phyloP scores from a whole-genome alignment of 129 eudicot genomes.

The Deinandra increscens region DNA sequence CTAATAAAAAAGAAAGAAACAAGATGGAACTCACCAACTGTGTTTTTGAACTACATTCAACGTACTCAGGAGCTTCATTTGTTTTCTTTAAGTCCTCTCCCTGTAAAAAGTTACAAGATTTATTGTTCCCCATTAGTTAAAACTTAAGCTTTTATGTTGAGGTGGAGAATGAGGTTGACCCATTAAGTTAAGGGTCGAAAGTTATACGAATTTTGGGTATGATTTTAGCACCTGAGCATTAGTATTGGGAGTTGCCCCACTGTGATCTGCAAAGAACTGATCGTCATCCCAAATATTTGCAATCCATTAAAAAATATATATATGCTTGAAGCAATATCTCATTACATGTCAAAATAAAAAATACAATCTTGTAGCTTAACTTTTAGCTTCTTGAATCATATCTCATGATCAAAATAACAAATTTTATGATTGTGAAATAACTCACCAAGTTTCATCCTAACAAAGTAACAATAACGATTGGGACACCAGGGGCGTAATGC shows the following conservation, averaged over 20 bases:
- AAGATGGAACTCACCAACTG: constrained; percentile 53
- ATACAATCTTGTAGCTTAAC: not conserved
- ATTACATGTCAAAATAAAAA: not conserved
- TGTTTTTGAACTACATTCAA: constrained; percentile 96
- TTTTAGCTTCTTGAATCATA: too few relatives aligned
- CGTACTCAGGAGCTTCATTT: constrained; percentile 86
- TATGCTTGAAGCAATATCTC: not conserved
- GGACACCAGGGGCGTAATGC: constrained; percentile 79
- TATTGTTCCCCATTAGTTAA: not conserved
- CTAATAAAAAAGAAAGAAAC: not conserved
- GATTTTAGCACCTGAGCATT: constrained; percentile 55
- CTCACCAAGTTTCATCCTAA: constrained; percentile 96
- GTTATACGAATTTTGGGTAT: not conserved
- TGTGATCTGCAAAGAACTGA: constrained; percentile 67
- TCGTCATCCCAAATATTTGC: constrained; percentile 79
- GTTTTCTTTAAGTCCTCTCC: constrained; percentile 82
- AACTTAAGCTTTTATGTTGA: not conserved
- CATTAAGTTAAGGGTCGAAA: not conserved
- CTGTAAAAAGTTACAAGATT: constrained; percentile 28
- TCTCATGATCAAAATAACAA: not conserved
- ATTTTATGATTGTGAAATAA: not conserved
- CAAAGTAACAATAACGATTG: constrained; percentile 96
- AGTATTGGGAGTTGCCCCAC: constrained; percentile 69
- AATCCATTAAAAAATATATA: constrained; percentile 15
- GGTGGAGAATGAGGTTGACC: not conserved